phyloP scores from a whole-genome alignment of 192 early-diverging fungal species.

The Rhizoclosmatium sp. region DNA sequence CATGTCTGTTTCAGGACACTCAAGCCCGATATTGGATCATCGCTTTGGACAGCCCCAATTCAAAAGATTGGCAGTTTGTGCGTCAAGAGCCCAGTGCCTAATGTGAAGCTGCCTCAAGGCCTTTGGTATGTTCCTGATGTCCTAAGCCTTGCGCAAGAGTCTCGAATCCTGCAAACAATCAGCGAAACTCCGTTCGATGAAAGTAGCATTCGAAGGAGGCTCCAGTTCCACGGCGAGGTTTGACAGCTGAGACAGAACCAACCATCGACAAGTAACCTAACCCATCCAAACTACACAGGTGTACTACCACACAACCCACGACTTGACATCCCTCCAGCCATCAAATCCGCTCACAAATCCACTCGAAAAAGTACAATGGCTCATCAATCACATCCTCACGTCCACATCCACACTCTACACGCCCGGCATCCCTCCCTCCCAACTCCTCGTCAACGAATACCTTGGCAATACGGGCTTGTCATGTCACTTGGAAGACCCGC shows the following conservation, averaged over 20 bases:
- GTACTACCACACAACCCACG: slow-evolving; percentile 47
- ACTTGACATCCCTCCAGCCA: slow-evolving; percentile 40
- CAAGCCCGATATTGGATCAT: neutral
- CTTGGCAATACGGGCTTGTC: slow-evolving; percentile 28
- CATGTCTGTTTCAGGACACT: too few species aligned
- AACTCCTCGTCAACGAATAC: slow-evolving; percentile 51
- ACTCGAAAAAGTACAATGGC: slow-evolving; percentile 4
- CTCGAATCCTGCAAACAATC: neutral
- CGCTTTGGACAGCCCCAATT: slow-evolving; percentile 1
- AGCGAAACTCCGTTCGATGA: neutral
- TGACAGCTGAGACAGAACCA: neutral
- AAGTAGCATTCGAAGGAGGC: neutral
- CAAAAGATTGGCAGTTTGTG: neutral
- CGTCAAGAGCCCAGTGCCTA: neutral
- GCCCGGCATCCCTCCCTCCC: neutral
- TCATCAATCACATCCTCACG: neutral
- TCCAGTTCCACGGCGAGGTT: slow-evolving; percentile 24
- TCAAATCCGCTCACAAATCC: neutral
- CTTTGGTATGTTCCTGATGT: neutral
- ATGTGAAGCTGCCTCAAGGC: neutral
- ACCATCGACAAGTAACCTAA: neutral
- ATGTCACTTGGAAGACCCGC: slow-evolving; percentile 43
- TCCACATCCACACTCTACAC: neutral
- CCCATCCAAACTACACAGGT: neutral
- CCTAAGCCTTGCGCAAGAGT: neutral